Evolutionary conservation across 441 rosid species (phyloP).

Genomic region (Caryocar brasiliense): DNA sequence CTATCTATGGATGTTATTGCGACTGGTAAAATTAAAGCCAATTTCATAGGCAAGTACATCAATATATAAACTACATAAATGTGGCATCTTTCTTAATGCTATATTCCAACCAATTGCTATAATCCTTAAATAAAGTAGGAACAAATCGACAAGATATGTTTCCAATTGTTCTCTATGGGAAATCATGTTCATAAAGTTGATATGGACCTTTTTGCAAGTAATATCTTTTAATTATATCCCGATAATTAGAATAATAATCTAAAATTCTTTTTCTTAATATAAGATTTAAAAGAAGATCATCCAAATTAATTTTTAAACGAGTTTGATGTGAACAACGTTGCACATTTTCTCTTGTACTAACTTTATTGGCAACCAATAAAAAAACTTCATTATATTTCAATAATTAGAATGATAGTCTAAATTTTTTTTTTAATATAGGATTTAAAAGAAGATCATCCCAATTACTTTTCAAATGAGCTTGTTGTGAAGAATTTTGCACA

Average conservation of each 20-base stretch:
- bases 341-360: too few relatives aligned
- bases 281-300: neutral
- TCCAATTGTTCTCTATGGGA: neutral
- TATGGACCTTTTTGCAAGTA: neutral
- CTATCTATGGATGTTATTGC: neutral
- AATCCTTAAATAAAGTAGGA: neutral
- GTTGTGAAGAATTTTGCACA: neutral
- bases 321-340: neutral
- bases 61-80: neutral
- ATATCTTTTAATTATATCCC: neutral
- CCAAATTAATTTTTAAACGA: neutral
- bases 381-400: too few relatives aligned
- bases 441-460: too few relatives aligned
- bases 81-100: neutral
- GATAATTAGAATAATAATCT: neutral
- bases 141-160: neutral
- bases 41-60: neutral
- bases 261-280: neutral
- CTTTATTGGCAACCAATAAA: too few relatives aligned
- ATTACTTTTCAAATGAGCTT: neutral
- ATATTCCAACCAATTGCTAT: neutral
- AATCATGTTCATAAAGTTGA: neutral
- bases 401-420: too few relatives aligned
- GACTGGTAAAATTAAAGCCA: neutral
- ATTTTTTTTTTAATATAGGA: too few relatives aligned